phyloP scores from a whole-genome alignment of 768 basidiomycete genomes.

The Xerocomellus intermedius region DNA sequence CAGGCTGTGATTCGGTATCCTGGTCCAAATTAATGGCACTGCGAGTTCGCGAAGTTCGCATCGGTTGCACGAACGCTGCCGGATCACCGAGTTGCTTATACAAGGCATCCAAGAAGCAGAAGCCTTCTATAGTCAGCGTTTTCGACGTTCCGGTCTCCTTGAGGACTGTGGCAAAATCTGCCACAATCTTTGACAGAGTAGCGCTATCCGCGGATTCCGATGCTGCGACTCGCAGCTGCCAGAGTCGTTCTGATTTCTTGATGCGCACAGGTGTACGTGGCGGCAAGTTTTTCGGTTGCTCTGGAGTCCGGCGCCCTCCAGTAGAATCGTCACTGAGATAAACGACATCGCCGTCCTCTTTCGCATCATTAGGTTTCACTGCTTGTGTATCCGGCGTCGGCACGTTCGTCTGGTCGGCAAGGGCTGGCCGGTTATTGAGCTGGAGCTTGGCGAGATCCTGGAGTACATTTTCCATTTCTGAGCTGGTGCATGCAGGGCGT shows the following conservation, averaged over 20 bases:
- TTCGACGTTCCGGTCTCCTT: conserved; percentile 61
- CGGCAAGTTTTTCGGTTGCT: conserved; percentile 17
- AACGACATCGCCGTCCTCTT: conserved; percentile 36
- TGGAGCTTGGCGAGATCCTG: conserved; percentile 59
- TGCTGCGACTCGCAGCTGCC: conserved; percentile 44
- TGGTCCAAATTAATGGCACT: conserved; percentile 41
- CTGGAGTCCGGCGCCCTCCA: conserved; percentile 32
- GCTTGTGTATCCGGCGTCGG: conserved; percentile 29
- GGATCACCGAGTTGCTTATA: conserved; percentile 72
- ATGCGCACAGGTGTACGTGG: conserved; percentile 34
- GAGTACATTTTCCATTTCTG: conserved; percentile 55
- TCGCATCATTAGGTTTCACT: conserved; percentile 29
- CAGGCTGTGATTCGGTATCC: conserved; percentile 41
- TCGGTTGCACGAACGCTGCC: conserved; percentile 52
- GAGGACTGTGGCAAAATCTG: conserved; percentile 61
- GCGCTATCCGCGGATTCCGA: conserved; percentile 52
- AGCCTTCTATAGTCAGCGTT: conserved; percentile 68
- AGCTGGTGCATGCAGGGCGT: conserved; percentile 28
- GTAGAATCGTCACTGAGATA: conserved; percentile 42
- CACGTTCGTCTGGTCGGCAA: conserved; percentile 52
- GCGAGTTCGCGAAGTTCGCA: conserved; percentile 46
- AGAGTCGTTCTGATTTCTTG: conserved; percentile 48
- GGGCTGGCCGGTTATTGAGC: conserved; percentile 48
- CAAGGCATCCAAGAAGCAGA: conserved; percentile 65
- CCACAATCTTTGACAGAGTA: conserved; percentile 51